These are phyloP conservation scores for Glonium stellatum DNA, from an alignment of 495 filamentous ascomycete genomes.

Conservation along the genomic window DNA sequence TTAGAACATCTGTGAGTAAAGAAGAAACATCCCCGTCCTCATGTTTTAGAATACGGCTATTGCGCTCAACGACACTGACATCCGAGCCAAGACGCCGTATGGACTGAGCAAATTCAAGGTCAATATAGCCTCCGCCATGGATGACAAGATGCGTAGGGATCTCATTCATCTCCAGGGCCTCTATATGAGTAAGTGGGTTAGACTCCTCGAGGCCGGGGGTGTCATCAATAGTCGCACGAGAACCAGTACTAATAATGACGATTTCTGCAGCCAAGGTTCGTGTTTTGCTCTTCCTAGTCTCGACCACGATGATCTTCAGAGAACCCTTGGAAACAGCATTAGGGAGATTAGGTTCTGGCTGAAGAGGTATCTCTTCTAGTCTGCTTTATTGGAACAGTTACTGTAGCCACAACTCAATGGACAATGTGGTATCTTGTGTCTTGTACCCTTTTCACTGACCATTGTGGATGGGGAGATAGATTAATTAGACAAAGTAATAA, in stretches of 20 bases:
- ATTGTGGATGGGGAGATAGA: too few species aligned
- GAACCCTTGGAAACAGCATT: too few species aligned
- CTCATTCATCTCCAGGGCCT: slow-evolving; percentile 14
- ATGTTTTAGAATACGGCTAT: slow-evolving; percentile 8
- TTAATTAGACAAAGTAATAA: too few species aligned
- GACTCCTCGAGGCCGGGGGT: slow-evolving; percentile 12
- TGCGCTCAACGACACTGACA: slow-evolving; percentile 16
- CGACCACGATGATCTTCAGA: slow-evolving; percentile 13
- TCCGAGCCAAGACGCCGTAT: slow-evolving; percentile 7
- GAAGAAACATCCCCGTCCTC: slow-evolving; percentile 12
- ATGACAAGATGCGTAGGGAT: slow-evolving; percentile 20
- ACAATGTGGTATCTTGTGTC: too few species aligned
- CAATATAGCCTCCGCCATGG: slow-evolving; percentile 18
- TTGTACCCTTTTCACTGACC: too few species aligned
- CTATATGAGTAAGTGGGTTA: slow-evolving; percentile 17
- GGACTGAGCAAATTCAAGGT: slow-evolving; percentile 19
- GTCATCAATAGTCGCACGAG: slow-evolving; percentile 10
- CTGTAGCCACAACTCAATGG: too few species aligned
- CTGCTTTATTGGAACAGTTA: too few species aligned
- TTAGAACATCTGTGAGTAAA: slow-evolving; percentile 7
- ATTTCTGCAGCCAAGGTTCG: slow-evolving; percentile 16
- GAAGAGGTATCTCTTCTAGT: too few species aligned
- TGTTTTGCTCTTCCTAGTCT: slow-evolving; percentile 3
- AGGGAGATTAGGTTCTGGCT: too few species aligned
- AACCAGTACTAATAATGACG: slow-evolving; percentile 22